A percentile compares a stretch with the other conserved stretches of the same genome.
Evolutionary conservation across 345 rosid species (phyloP).

Genomic region (Brassica carinata): DNA sequence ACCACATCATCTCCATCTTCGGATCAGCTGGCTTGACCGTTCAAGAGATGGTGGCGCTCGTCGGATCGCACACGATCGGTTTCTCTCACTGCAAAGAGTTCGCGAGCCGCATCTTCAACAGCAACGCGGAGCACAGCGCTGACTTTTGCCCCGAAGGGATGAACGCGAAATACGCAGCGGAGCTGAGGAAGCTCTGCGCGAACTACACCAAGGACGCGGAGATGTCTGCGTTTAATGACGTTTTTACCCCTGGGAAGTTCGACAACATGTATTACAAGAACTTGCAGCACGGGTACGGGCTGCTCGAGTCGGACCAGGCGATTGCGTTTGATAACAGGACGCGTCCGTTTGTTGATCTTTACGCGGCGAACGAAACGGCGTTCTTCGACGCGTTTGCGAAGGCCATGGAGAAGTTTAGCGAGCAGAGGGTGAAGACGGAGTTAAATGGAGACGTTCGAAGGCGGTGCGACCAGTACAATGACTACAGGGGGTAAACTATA

Average conservation of each 20-base stretch:
- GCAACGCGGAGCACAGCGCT: slow-evolving; percentile 2
- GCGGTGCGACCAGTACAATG: slow-evolving; percentile 65
- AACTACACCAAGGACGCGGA: slow-evolving; percentile 47
- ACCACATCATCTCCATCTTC: slow-evolving; percentile 47
- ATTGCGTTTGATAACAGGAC: slow-evolving; percentile 54
- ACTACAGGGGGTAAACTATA: slow-evolving; percentile 25
- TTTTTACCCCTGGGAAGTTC: slow-evolving; percentile 70
- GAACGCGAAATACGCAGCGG: slow-evolving; percentile 50
- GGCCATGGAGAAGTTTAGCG: slow-evolving; percentile 63
- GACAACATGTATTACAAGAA: slow-evolving; percentile 79
- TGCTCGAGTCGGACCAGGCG: slow-evolving; percentile 54
- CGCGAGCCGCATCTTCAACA: slow-evolving; percentile 49
- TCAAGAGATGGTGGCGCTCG: slow-evolving; percentile 64
- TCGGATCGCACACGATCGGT: slow-evolving; percentile 77
- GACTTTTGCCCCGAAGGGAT: slow-evolving; percentile 27
- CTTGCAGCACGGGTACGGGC: slow-evolving; percentile 55
- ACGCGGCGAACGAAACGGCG: slow-evolving; percentile 52
- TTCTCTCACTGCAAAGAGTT: slow-evolving; percentile 80
- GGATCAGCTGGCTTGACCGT: slow-evolving; percentile 41
- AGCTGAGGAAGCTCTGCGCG: slow-evolving; percentile 51
- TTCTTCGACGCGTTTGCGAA: slow-evolving; percentile 54
- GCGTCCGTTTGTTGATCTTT: slow-evolving; percentile 50
- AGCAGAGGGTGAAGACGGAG: slow-evolving; percentile 48
- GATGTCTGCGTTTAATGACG: slow-evolving; percentile 71
- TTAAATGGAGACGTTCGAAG: slow-evolving; percentile 56